phyloP scores from a whole-genome alignment of 2,329 filamentous ascomycete genomes.

The Fusarium avenaceum region DNA sequence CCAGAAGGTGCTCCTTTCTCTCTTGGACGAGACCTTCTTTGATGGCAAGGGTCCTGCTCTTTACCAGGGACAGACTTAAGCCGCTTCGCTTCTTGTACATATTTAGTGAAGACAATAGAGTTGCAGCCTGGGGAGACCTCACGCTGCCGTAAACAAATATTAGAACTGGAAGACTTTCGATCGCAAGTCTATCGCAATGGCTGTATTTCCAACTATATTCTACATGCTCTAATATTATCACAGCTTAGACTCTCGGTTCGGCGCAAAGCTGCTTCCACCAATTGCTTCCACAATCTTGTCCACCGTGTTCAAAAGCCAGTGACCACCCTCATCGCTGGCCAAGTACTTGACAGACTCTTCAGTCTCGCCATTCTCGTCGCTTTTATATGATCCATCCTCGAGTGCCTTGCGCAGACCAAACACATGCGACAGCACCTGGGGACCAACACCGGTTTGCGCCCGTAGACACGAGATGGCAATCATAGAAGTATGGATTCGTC shows the following conservation, averaged over 20 bases:
- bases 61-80: slow-evolving; percentile 33
- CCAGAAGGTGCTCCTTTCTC: slow-evolving; percentile 52
- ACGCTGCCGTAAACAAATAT: not conserved
- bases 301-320: slow-evolving; percentile 62
- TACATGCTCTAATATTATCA: slow-evolving; percentile 1
- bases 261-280: slow-evolving; percentile 59
- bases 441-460: slow-evolving; percentile 84
- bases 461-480: slow-evolving; percentile 81
- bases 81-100: not conserved
- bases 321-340: slow-evolving; percentile 61
- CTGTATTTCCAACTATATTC: not conserved
- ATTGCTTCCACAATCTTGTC: slow-evolving; percentile 62
- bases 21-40: slow-evolving; percentile 55
- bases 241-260: slow-evolving; percentile 42
- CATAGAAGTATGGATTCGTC: slow-evolving; percentile 78
- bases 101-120: not conserved
- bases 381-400: slow-evolving; percentile 71
- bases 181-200: not conserved
- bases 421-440: slow-evolving; percentile 84
- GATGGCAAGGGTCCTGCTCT: slow-evolving; percentile 49
- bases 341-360: slow-evolving; percentile 57
- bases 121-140: too few relatives aligned
- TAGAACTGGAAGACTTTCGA: too few relatives aligned
- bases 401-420: slow-evolving; percentile 84
- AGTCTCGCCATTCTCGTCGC: slow-evolving; percentile 52